Evolutionary conservation across 2,329 filamentous ascomycete genomes (phyloP).

Genomic region (Aspergillus ruber): DNA sequence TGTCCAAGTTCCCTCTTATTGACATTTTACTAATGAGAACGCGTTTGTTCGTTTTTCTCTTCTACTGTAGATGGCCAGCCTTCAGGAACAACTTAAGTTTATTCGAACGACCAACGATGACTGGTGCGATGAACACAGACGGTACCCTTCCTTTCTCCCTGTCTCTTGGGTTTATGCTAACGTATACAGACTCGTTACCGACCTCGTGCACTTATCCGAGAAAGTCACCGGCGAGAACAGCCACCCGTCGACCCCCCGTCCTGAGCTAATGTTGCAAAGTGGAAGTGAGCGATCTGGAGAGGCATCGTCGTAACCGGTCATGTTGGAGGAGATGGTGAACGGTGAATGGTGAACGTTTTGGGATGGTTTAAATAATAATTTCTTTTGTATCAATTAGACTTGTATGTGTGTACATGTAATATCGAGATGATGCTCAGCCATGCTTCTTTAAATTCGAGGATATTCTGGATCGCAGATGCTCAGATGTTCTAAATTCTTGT

Average conservation of each 20-base stretch:
- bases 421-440: too few species aligned
- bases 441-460: too few species aligned
- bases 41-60: constrained; percentile 3
- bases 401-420: constrained; percentile 14
- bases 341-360: background rate
- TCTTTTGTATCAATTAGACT: constrained; percentile 14
- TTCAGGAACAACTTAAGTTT: constrained; percentile 42
- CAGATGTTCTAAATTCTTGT: too few species aligned
- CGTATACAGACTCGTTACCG: constrained; percentile 29
- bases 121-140: constrained; percentile 38
- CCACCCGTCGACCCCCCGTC: constrained; percentile 23
- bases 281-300: constrained; percentile 5
- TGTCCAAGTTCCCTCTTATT: constrained; percentile 14
- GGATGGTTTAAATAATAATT: background rate
- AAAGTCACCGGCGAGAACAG: constrained; percentile 23
- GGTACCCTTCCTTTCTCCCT: constrained; percentile 17
- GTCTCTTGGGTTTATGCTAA: constrained; percentile 4
- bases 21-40: constrained; percentile 14
- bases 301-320: constrained; percentile 4
- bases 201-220: constrained; percentile 30
- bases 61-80: constrained; percentile 40
- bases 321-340: background rate
- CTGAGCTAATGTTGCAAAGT: constrained; percentile 10
- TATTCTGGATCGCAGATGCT: too few species aligned
- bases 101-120: constrained; percentile 40